These are phyloP conservation scores for Picea glauca DNA, from an alignment of 75 land plant species.

Conservation along the genomic window DNA sequence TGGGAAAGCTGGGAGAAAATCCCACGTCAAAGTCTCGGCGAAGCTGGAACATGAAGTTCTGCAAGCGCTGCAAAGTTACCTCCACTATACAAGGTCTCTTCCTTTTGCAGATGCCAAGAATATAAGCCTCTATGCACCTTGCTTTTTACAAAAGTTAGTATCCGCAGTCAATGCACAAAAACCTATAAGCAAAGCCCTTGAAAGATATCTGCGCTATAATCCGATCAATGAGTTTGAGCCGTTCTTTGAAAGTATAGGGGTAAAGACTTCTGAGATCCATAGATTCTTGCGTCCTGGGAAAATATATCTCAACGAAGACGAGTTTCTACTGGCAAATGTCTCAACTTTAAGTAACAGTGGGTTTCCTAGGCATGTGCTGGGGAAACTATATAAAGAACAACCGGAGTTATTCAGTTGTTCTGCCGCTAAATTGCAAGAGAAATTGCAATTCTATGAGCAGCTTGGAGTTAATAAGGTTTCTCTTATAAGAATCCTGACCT, in stretches of 20 bases:
- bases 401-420: slow-evolving; percentile 33
- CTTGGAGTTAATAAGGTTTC: slow-evolving; percentile 24
- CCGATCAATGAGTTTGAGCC: slow-evolving; percentile 71
- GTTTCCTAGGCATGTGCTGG: slow-evolving; percentile 36
- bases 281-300: slow-evolving; percentile 33
- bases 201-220: slow-evolving; percentile 32
- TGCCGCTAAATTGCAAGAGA: slow-evolving; percentile 25
- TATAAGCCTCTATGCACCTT: slow-evolving; percentile 39
- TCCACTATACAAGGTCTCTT: slow-evolving; percentile 29
- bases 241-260: slow-evolving; percentile 66
- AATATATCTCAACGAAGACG: slow-evolving; percentile 41
- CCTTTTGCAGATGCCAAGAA: slow-evolving; percentile 32
- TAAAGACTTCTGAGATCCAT: slow-evolving; percentile 29
- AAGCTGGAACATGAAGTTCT: slow-evolving; percentile 14
- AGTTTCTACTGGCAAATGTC: slow-evolving; percentile 35
- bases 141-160: slow-evolving; percentile 33
- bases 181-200: slow-evolving; percentile 5
- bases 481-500: slow-evolving; percentile 25
- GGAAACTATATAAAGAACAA: slow-evolving; percentile 41
- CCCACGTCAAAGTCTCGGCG: background rate
- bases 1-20: background rate
- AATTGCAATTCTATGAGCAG: slow-evolving; percentile 33
- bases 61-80: slow-evolving; percentile 37
- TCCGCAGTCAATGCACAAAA: slow-evolving; percentile 17
- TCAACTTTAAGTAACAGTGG: slow-evolving; percentile 47